Percentiles rank a stretch among this genome's conserved stretches.
Conservation (phyloP, 805 yeast genomes). For the Groenewaldozyma tartarivorans region DNA sequence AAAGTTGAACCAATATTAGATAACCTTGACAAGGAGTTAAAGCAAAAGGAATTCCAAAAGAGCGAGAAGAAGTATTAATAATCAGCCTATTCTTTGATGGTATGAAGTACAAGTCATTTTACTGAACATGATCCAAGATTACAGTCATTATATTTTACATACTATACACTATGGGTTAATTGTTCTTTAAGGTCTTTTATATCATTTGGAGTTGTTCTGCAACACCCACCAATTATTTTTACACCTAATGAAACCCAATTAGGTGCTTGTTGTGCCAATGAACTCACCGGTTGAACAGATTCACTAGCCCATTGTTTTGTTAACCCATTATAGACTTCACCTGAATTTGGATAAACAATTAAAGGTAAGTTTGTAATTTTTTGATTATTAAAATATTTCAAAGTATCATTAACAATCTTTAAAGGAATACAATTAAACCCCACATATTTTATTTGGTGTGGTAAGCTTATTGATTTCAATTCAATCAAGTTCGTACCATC, state of each 20-base stretch:
- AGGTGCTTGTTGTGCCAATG: constrained; percentile 31
- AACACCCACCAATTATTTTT: constrained; percentile 65
- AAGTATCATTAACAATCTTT: constrained; percentile 31
- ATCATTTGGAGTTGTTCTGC: constrained; percentile 54
- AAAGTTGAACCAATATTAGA: not conserved
- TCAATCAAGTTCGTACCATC: constrained; percentile 40
- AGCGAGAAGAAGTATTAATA: no score
- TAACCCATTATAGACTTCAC: constrained; percentile 49
- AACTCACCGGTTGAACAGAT: constrained; percentile 1
- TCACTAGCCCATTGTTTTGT: constrained; percentile 33
- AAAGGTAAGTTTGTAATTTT: constrained; percentile 29
- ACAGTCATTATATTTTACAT: no score
- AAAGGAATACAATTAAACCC: constrained; percentile 66
- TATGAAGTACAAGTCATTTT: no score
- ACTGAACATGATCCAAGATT: no score
- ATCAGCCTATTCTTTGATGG: no score
- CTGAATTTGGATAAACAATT: constrained; percentile 67
- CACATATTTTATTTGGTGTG: constrained; percentile 17
- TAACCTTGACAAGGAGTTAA: not conserved
- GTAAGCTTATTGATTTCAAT: not conserved
- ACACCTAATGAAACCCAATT: constrained; percentile 36
- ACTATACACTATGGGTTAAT: no score
- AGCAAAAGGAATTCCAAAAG: not conserved
- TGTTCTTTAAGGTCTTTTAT: constrained; percentile 19
- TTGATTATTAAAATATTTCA: constrained; percentile 29